Evolutionary conservation across 106 monocot genomes (phyloP).

Genomic region (Dioscorea zingiberensis): DNA sequence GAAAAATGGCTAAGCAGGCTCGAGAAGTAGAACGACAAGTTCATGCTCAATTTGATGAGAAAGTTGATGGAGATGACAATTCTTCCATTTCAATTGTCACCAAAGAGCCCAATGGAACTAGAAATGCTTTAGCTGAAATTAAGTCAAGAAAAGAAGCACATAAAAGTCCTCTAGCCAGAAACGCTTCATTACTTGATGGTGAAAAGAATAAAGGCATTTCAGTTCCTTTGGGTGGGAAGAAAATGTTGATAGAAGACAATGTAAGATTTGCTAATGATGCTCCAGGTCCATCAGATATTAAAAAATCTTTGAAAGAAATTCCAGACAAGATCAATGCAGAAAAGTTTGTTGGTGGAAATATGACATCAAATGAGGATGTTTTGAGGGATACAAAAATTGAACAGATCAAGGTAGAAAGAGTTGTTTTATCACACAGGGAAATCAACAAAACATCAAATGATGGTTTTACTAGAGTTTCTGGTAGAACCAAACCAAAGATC

Average conservation of each 20-base stretch:
- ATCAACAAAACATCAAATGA: not conserved
- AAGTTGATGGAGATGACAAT: constrained; percentile 8
- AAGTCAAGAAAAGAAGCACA: no score
- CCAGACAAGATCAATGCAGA: no score
- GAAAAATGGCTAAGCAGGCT: constrained; percentile 51
- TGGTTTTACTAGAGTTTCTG: constrained; percentile 2
- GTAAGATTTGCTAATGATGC: not conserved
- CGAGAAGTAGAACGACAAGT: constrained; percentile 35
- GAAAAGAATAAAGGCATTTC: not conserved
- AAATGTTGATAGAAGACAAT: not conserved
- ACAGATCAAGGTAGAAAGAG: not conserved
- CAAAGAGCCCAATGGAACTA: no score
- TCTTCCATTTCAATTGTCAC: not conserved
- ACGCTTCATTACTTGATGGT: not conserved
- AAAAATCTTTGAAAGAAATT: no score
- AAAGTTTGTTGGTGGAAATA: no score
- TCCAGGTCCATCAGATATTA: no score
- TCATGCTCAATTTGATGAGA: constrained; percentile 10
- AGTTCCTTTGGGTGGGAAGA: not conserved
- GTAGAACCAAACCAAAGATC: constrained; percentile 27
- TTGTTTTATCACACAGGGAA: constrained; percentile 9
- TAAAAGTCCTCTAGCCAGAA: no score
- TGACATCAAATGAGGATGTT: not conserved
- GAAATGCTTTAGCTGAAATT: no score
- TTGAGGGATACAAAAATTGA: constrained; percentile 4